Evolutionary conservation across 371 early-diverging fungal species (phyloP).

Genomic region (Lichtheimia hyalospora): DNA sequence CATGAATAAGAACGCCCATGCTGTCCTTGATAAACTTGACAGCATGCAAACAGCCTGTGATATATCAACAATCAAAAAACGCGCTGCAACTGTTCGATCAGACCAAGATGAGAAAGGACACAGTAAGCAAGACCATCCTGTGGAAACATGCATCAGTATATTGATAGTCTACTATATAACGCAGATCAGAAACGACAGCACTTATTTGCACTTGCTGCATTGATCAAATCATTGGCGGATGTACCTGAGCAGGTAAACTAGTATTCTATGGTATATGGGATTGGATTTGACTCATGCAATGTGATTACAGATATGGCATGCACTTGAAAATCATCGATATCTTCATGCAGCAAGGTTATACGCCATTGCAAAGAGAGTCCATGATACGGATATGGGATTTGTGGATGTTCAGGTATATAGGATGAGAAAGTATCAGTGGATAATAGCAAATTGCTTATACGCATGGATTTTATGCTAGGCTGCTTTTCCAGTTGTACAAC

Average conservation of each 20-base stretch:
- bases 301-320: slow-evolving; percentile 69
- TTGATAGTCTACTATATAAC: no score
- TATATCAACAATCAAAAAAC: slow-evolving; percentile 49
- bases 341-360: slow-evolving; percentile 73
- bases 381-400: slow-evolving; percentile 25
- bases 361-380: slow-evolving; percentile 64
- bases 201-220: slow-evolving; percentile 71
- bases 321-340: slow-evolving; percentile 69
- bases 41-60: slow-evolving; percentile 61
- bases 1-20: slow-evolving; percentile 66
- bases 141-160: background rate
- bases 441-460: background rate
- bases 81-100: slow-evolving; percentile 9
- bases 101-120: slow-evolving; percentile 16
- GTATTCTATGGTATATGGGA: background rate
- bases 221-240: slow-evolving; percentile 82
- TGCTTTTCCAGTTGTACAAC: slow-evolving; percentile 79
- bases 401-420: slow-evolving; percentile 12
- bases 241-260: slow-evolving; percentile 78
- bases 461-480: slow-evolving; percentile 30
- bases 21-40: slow-evolving; percentile 60
- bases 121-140: slow-evolving; percentile 8
- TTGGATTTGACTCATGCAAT: background rate
- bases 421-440: slow-evolving; percentile 19
- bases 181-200: slow-evolving; percentile 57